Conservation (phyloP, 225 moss, liverwort and hornwort genomes). For the Climacium dendroides region DNA sequence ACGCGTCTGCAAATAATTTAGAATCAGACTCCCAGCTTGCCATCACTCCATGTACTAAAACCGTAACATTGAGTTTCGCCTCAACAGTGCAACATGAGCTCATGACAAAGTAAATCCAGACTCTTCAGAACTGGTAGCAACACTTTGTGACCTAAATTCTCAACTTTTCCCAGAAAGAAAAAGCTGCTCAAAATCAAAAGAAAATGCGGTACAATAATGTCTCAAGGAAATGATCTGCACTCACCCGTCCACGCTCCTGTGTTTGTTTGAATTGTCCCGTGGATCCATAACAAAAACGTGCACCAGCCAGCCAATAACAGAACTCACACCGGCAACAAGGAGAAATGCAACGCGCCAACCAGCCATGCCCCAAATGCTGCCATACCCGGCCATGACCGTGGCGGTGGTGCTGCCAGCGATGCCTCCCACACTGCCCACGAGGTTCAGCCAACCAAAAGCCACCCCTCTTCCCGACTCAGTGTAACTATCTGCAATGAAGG, state of each 20-base stretch:
- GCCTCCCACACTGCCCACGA: slow-evolving; percentile 73
- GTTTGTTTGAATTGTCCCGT: slow-evolving; percentile 4
- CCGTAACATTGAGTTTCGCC: not conserved
- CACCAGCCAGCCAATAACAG: slow-evolving; percentile 79
- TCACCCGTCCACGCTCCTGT: slow-evolving; percentile 32
- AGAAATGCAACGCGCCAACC: slow-evolving; percentile 89
- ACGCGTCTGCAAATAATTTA: slow-evolving; percentile 14
- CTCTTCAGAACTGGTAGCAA: not conserved
- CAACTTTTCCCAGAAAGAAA: not conserved
- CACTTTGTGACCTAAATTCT: not conserved
- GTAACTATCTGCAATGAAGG: slow-evolving; percentile 91
- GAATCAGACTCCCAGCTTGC: not conserved
- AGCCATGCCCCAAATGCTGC: slow-evolving; percentile 49
- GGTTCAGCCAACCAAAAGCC: slow-evolving; percentile 90
- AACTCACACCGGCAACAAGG: slow-evolving; percentile 58
- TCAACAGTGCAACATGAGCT: not conserved
- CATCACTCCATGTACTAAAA: not conserved
- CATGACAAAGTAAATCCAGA: not conserved
- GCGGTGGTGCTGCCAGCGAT: slow-evolving; percentile 82
- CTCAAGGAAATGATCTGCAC: not conserved
- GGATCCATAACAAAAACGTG: slow-evolving; percentile 78
- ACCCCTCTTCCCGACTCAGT: slow-evolving; percentile 74
- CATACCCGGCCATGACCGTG: slow-evolving; percentile 77
- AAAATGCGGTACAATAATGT: not conserved
- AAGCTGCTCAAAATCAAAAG: not conserved